phyloP scores from a whole-genome alignment of 1,284 basidiomycete species.

The Mycosarcoma maydis region DNA sequence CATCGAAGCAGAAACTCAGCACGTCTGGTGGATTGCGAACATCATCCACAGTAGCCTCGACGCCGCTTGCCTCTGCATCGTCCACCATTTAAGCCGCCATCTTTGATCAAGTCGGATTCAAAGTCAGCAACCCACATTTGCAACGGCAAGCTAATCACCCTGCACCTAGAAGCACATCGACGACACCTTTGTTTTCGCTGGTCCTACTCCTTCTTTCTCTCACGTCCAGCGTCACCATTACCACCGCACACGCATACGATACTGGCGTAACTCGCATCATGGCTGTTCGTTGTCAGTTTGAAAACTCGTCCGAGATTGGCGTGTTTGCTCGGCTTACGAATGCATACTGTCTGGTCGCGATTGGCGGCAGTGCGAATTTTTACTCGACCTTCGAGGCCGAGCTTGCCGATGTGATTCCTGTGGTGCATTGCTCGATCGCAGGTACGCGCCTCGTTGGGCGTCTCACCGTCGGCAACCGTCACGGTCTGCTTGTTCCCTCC shows the following conservation, averaged over 20 bases:
- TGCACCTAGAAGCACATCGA: too few species aligned
- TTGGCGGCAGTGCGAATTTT: conserved; percentile 96
- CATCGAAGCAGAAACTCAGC: not conserved
- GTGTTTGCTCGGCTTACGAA: conserved; percentile 87
- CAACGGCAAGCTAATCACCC: too few species aligned
- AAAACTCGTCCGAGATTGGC: conserved; percentile 96
- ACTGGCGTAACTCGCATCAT: conserved; percentile 28
- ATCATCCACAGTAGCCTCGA: too few species aligned
- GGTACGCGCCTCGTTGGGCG: conserved; percentile 94
- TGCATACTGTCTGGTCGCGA: conserved; percentile 73
- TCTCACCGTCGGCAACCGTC: conserved; percentile 85
- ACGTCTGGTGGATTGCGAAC: too few species aligned
- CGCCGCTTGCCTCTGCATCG: not conserved
- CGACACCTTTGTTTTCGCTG: too few species aligned
- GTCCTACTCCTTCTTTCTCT: too few species aligned
- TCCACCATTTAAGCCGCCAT: conserved; percentile 13
- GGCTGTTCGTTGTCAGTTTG: conserved; percentile 73
- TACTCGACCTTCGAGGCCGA: conserved; percentile 97
- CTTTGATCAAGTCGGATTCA: too few species aligned
- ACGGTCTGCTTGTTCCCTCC: conserved; percentile 93
- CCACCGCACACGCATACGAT: not conserved
- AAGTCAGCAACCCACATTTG: too few species aligned
- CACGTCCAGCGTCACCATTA: conserved; percentile 5
- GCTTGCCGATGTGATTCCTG: conserved; percentile 90
- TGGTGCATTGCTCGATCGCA: conserved; percentile 95